phyloP scores from a whole-genome alignment of 2,329 filamentous ascomycete species.

The Corinectria fuckeliana region DNA sequence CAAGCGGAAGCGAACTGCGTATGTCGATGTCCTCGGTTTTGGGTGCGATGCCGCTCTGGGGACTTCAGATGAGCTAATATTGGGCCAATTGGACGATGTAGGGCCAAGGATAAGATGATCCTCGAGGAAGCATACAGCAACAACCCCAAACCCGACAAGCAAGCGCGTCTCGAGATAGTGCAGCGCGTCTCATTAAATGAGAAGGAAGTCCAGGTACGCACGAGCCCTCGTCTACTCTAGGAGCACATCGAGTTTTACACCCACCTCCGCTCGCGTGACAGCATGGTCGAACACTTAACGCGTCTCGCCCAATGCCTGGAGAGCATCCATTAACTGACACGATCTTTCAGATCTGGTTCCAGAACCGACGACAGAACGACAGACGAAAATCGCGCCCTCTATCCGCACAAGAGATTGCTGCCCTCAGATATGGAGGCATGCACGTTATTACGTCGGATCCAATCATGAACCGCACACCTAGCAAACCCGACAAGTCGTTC shows the following conservation, averaged over 20 bases:
- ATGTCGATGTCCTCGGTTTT: slow-evolving; percentile 35
- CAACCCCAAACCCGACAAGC: slow-evolving; percentile 92
- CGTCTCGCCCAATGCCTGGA: slow-evolving; percentile 20
- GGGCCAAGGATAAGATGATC: slow-evolving; percentile 86
- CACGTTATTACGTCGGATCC: slow-evolving; percentile 58
- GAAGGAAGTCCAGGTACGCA: slow-evolving; percentile 91
- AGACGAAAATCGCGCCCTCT: slow-evolving; percentile 86
- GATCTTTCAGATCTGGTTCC: slow-evolving; percentile 88
- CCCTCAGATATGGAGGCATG: slow-evolving; percentile 62
- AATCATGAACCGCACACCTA: slow-evolving; percentile 37
- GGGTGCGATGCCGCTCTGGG: not conserved
- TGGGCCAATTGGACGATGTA: slow-evolving; percentile 46
- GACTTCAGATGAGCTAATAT: slow-evolving; percentile 26
- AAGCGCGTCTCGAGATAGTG: slow-evolving; percentile 83
- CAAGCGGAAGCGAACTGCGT: slow-evolving; percentile 70
- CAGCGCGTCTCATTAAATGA: slow-evolving; percentile 86
- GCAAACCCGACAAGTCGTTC: slow-evolving; percentile 38
- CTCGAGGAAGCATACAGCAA: slow-evolving; percentile 84
- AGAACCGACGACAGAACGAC: slow-evolving; percentile 92
- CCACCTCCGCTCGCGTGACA: slow-evolving; percentile 4
- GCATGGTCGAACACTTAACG: slow-evolving; percentile 8
- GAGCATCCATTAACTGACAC: slow-evolving; percentile 26
- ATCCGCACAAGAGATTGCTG: slow-evolving; percentile 75
- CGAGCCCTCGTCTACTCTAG: not conserved
- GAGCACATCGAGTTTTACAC: not conserved